phyloP scores from a whole-genome alignment of 352 stramenopile species.

The Phytophthora fragariaefolia region DNA sequence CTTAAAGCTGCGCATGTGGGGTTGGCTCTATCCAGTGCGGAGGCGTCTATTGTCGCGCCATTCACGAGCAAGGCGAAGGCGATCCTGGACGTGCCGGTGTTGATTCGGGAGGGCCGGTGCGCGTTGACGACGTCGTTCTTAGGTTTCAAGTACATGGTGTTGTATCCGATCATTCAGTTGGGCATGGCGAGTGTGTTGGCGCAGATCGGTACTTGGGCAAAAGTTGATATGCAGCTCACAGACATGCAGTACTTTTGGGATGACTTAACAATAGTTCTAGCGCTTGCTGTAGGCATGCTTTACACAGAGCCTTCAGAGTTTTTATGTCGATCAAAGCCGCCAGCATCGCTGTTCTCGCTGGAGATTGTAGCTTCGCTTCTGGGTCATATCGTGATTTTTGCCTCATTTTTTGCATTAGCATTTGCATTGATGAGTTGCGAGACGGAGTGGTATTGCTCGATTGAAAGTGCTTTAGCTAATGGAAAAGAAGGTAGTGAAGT shows the following conservation, averaged over 20 bases:
- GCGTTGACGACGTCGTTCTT: constrained; percentile 67
- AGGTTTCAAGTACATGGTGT: constrained; percentile 51
- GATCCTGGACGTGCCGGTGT: constrained; percentile 72
- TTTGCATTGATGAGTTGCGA: constrained; percentile 32
- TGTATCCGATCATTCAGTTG: constrained; percentile 70
- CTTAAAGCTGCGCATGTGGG: constrained; percentile 87
- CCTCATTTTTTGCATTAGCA: constrained; percentile 42
- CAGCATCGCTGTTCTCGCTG: constrained; percentile 59
- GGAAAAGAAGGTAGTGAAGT: neutral
- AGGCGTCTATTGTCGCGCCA: constrained; percentile 86
- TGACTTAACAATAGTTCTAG: constrained; percentile 58
- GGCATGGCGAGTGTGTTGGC: constrained; percentile 47
- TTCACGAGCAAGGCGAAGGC: constrained; percentile 89
- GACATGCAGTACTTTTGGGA: constrained; percentile 75
- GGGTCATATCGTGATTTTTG: constrained; percentile 49
- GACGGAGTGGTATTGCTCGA: constrained; percentile 47
- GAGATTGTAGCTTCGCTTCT: constrained; percentile 49
- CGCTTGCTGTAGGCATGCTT: constrained; percentile 61
- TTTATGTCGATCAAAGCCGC: constrained; percentile 45
- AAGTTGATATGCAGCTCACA: constrained; percentile 46
- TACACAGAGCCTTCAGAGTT: constrained; percentile 45
- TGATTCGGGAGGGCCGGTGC: constrained; percentile 86
- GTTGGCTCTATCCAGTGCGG: constrained; percentile 80
- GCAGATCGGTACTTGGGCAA: constrained; percentile 33
- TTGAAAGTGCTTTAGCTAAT: constrained; percentile 32